Evolutionary conservation across 2,329 filamentous ascomycete species (phyloP), one percentile per base, ranked within the genome.

Genomic region (Arachnomyces sp.): DNA sequence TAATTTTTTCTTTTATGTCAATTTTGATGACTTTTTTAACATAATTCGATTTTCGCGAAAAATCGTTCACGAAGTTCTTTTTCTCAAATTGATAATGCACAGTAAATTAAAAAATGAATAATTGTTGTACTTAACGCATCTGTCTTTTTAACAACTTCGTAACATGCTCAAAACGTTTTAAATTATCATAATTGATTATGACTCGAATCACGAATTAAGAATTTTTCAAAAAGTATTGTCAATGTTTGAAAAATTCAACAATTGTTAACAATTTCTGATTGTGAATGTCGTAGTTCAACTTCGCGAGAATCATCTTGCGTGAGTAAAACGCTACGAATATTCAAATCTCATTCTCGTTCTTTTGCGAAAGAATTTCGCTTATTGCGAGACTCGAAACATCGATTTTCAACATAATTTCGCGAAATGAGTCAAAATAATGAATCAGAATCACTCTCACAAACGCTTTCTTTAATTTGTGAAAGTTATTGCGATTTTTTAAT

Each of bases 191-290:
- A 13, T 35, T n/a, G 5, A 31, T 30, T 12, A 34, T 15, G 7
- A 17, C 38, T 11, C 15, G 39, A 40, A 8, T 38, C 14, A n/a
- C 40, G 36, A 11, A 36, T 33, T 33, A 8, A 4, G 31, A 18
- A 11, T 16, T 20, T 43, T 49, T 36, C 6, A 55, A 40, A 9
- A 55, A 31, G 1, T 44, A 18, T 2, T 41, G 7, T 49, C 44
- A 61, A 36, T 53, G 40, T 34, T 56, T 41, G 18, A 58, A 46
- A 7, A 34, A 41, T 8, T 36, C 11, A 6, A 62, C 41, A 28
- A 62, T 54, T 9, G 49, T 49, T 20, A 61, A 31, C 12, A 60
- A 42, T 35, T 61, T 49, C 28, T 57, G 55, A 37, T 62, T 43
- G 40, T 61, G 44, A 9, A 56, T 57, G n/a, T 54, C 34, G 39